phyloP scores from a whole-genome alignment of 2,329 filamentous ascomycete genomes.

The Colletotrichum acutatum region DNA sequence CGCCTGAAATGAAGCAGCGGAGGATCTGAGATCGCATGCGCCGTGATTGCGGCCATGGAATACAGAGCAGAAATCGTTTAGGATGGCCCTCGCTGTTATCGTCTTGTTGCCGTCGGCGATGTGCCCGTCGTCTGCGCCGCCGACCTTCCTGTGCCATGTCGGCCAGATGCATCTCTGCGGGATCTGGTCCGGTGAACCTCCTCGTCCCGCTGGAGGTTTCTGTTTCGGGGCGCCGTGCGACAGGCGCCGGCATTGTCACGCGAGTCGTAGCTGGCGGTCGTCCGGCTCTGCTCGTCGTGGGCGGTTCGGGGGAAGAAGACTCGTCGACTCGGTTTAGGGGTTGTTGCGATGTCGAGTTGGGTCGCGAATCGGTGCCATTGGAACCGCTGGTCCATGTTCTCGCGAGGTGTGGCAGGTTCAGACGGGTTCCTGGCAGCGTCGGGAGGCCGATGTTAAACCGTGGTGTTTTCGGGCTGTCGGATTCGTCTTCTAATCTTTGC shows the following conservation, averaged over 20 bases:
- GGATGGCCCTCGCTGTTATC: conserved; percentile 40
- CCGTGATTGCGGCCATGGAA: conserved; percentile 65
- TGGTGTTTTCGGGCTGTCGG: conserved; percentile 60
- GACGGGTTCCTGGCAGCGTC: conserved; percentile 52
- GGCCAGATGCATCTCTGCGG: conserved; percentile 60
- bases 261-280: background rate
- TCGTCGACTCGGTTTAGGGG: conserved; percentile 36
- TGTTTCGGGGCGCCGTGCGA: conserved; percentile 18
- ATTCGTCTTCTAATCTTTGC: conserved; percentile 36
- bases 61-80: conserved; percentile 63
- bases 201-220: conserved; percentile 16
- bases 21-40: conserved; percentile 66
- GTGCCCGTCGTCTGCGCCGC: conserved; percentile 44
- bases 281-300: conserved; percentile 17
- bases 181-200: conserved; percentile 54
- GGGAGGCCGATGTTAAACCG: conserved; percentile 50
- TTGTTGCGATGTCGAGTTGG: conserved; percentile 26
- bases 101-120: conserved; percentile 34
- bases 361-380: conserved; percentile 39
- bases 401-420: conserved; percentile 54
- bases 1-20: conserved; percentile 72
- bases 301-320: conserved; percentile 22
- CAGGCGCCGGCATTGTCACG: conserved; percentile 14
- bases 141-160: conserved; percentile 54
- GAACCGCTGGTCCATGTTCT: conserved; percentile 52